These are phyloP conservation scores for Leccinum uliginosum DNA, from an alignment of 768 basidiomycete genomes.

Conservation along the genomic window DNA sequence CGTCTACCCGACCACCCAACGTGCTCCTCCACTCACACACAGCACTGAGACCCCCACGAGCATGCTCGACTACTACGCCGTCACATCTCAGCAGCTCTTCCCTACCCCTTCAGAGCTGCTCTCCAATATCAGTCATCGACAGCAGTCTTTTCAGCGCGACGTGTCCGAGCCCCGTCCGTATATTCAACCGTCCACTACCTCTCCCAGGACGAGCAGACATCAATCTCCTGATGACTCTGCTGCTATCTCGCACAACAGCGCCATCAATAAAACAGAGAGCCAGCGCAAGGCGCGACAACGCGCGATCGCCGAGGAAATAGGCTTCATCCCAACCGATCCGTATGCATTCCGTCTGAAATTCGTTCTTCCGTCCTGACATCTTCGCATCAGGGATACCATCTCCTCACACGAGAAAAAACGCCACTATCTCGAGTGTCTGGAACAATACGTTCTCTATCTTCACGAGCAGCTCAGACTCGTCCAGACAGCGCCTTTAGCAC, in stretches of 20 bases:
- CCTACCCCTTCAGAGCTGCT: conserved; percentile 66
- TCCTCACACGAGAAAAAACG: conserved; percentile 78
- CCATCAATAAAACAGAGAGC: conserved; percentile 38
- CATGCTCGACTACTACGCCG: conserved; percentile 22
- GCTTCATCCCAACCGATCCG: conserved; percentile 61
- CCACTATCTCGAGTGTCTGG: conserved; percentile 67
- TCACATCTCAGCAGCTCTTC: conserved; percentile 39
- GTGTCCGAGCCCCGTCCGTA: conserved; percentile 4
- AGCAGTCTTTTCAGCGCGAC: conserved; percentile 2
- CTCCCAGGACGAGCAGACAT: conserved; percentile 3
- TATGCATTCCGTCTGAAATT: conserved; percentile 25
- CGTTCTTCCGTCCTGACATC: not conserved
- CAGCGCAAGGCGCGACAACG: conserved; percentile 56
- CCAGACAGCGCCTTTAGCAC: conserved; percentile 40
- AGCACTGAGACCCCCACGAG: not conserved
- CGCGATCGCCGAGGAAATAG: conserved; percentile 51
- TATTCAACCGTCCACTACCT: conserved; percentile 9
- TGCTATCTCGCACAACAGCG: not conserved
- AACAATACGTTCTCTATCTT: conserved; percentile 64
- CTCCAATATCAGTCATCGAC: conserved; percentile 33
- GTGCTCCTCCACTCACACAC: not conserved
- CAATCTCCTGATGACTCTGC: conserved; percentile 11
- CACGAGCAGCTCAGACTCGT: conserved; percentile 56
- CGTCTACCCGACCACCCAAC: conserved; percentile 9
- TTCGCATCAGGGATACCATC: conserved; percentile 52